A percentile compares a stretch with the other conserved stretches of the same genome.
These are phyloP conservation scores for Boletus pseudo-olivaceus DNA, from an alignment of 768 basidiomycete species.

Conservation along the genomic window DNA sequence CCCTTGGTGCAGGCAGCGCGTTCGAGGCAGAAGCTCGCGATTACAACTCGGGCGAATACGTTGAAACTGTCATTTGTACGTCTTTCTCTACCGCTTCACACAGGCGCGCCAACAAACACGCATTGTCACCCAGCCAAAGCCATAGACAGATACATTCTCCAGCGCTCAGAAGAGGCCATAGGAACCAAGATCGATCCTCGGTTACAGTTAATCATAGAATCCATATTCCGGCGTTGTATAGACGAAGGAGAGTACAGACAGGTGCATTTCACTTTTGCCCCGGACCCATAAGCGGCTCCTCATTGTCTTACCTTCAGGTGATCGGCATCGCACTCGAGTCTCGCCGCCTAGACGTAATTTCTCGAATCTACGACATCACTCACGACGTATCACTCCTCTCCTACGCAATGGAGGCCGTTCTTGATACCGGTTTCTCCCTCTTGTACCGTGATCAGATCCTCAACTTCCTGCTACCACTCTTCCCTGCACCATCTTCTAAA, in stretches of 20 bases:
- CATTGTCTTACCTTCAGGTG: conserved; percentile 47
- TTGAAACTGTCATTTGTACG: conserved; percentile 93
- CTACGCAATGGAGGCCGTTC: conserved; percentile 90
- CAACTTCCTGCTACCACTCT: conserved; percentile 78
- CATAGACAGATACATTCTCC: conserved; percentile 87
- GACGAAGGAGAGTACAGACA: conserved; percentile 90
- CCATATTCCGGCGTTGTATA: conserved; percentile 82
- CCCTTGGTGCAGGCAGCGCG: conserved; percentile 82
- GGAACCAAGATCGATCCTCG: conserved; percentile 73
- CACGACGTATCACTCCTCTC: conserved; percentile 76
- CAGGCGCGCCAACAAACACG: not conserved
- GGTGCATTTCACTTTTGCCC: conserved; percentile 38
- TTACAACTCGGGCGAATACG: conserved; percentile 75
- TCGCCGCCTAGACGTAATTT: conserved; percentile 81
- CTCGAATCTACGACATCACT: conserved; percentile 68
- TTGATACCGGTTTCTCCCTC: conserved; percentile 86
- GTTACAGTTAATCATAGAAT: conserved; percentile 81
- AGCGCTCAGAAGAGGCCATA: conserved; percentile 52
- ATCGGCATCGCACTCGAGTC: conserved; percentile 95
- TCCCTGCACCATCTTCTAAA: conserved; percentile 69
- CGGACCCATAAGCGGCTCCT: conserved; percentile 4
- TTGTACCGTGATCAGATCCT: conserved; percentile 81
- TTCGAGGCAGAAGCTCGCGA: conserved; percentile 73
- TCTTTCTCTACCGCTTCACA: conserved; percentile 28
- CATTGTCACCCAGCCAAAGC: conserved; percentile 69